Conservation (phyloP, 2,329 filamentous ascomycete species). For the Colletotrichum somersetense region DNA sequence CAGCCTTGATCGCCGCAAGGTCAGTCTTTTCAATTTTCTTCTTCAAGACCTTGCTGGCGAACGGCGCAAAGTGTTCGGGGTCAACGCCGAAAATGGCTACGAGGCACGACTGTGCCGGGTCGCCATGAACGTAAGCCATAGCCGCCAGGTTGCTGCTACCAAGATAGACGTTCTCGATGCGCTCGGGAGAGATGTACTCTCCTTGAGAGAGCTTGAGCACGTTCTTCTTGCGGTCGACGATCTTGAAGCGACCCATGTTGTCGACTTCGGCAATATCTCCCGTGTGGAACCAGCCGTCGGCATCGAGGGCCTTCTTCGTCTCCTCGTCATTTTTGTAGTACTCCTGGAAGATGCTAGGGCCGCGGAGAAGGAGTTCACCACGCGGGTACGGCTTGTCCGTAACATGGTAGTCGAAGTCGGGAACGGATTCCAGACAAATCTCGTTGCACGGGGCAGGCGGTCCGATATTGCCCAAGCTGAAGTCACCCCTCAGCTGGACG, state of each 20-base stretch:
- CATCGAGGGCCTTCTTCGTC: conserved; percentile 83
- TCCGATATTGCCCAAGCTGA: conserved; percentile 85
- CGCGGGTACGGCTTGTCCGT: conserved; percentile 91
- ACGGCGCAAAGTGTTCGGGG: conserved; percentile 84
- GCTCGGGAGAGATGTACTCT: conserved; percentile 97
- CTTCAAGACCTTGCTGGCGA: conserved; percentile 81
- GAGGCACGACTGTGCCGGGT: conserved; percentile 82
- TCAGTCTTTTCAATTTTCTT: conserved; percentile 75
- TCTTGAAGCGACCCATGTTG: conserved; percentile 85
- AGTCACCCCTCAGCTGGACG: conserved; percentile 78
- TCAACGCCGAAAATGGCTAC: conserved; percentile 92
- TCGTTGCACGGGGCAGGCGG: conserved; percentile 76
- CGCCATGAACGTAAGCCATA: conserved; percentile 91
- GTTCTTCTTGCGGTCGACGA: conserved; percentile 98
- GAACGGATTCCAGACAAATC: conserved; percentile 85
- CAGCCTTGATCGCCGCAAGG: conserved; percentile 73
- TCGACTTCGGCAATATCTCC: conserved; percentile 93
- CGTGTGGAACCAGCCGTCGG: conserved; percentile 97
- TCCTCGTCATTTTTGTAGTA: conserved; percentile 94
- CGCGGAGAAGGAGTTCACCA: conserved; percentile 88
- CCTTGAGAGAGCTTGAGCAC: conserved; percentile 98
- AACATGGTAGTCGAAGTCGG: conserved; percentile 92
- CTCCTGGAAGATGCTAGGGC: conserved; percentile 82
- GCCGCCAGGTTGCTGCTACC: conserved; percentile 83
- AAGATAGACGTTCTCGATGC: conserved; percentile 94